Evolutionary conservation across 768 basidiomycete species (phyloP).

Genomic region (Calocera viscosa): DNA sequence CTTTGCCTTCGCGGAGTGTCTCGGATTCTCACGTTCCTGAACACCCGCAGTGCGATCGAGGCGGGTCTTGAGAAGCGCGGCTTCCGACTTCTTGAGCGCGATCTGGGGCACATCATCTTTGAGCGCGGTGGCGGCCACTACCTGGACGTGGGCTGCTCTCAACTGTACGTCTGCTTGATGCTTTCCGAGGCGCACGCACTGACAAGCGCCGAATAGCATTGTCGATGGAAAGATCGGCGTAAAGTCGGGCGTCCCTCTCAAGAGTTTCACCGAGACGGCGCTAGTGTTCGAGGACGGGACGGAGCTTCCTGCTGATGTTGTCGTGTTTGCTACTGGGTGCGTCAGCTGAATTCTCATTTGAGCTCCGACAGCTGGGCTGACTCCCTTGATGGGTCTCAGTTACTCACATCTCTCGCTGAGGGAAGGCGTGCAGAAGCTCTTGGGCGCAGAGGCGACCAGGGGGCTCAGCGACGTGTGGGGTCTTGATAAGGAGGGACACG

Average conservation of each 20-base stretch:
- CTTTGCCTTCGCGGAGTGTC: too few species aligned
- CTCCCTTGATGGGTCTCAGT: neutral
- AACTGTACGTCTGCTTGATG: neutral
- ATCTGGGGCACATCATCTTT: neutral
- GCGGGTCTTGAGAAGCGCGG: neutral
- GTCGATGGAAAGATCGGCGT: constrained; percentile 9
- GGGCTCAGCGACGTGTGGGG: neutral
- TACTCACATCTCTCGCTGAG: neutral
- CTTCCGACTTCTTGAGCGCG: neutral
- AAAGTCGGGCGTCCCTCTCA: constrained; percentile 1
- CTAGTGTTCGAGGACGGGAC: constrained; percentile 10
- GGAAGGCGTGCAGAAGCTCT: neutral
- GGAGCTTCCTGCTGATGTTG: constrained; percentile 7
- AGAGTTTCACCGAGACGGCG: neutral
- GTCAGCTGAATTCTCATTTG: neutral
- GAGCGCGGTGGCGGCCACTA: neutral
- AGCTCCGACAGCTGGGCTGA: neutral
- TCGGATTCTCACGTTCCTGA: too few species aligned
- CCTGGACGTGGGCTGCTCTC: neutral
- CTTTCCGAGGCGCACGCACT: neutral
- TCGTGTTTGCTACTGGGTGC: constrained; percentile 14
- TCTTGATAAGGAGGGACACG: neutral
- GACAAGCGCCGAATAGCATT: neutral
- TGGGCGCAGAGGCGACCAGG: neutral
- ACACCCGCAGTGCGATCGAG: neutral